Conservation (phyloP, 2,329 filamentous ascomycete genomes). For the Nemania serpens region DNA sequence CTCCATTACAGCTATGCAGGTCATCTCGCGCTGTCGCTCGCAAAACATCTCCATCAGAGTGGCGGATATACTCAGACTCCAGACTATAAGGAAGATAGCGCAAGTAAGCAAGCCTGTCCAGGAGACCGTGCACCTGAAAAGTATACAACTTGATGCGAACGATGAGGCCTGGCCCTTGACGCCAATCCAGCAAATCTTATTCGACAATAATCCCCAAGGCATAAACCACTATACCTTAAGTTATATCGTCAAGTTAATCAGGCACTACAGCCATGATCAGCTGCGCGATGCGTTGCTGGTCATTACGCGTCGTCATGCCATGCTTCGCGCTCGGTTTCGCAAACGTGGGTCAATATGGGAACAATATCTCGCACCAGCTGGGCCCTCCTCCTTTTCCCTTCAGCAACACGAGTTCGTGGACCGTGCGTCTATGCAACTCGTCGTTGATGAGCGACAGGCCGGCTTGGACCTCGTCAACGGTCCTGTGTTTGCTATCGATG, state of each 20-base stretch:
- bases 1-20: conserved; percentile 5
- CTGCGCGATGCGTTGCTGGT: background rate
- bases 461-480: background rate
- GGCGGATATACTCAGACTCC: conserved; percentile 1
- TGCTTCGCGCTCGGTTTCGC: conserved; percentile 8
- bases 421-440: background rate
- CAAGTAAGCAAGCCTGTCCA: conserved; percentile 1
- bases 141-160: background rate
- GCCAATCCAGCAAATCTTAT: conserved; percentile 9
- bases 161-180: conserved; percentile 7
- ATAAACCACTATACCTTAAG: conserved; percentile 6
- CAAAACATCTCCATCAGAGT: background rate
- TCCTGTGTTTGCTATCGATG: conserved; percentile 6
- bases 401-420: background rate
- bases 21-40: conserved; percentile 2
- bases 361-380: background rate
- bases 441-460: background rate
- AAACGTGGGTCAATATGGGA: background rate
- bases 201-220: background rate
- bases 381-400: background rate
- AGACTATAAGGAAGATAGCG: conserved; percentile 5
- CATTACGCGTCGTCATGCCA: conserved; percentile 1
- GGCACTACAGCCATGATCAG: background rate
- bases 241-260: background rate
- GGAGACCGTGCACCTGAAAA: conserved; percentile 1